phyloP scores from a whole-genome alignment of 2,329 filamentous ascomycete genomes.

The Fusarium buxicola region DNA sequence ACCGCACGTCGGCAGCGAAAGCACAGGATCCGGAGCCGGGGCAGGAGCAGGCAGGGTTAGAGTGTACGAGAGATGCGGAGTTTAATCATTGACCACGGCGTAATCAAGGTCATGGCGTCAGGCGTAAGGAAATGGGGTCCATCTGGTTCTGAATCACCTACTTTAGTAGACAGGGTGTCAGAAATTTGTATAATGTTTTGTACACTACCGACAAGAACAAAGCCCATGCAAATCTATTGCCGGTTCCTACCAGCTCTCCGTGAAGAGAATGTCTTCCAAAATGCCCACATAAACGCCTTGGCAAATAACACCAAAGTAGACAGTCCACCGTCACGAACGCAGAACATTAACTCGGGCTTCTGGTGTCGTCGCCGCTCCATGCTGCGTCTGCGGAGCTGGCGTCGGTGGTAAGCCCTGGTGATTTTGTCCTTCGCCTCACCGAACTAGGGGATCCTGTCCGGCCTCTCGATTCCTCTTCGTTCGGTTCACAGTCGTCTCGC shows the following conservation, averaged over 20 bases:
- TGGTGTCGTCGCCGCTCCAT: slow-evolving; percentile 37
- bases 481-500: background rate
- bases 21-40: slow-evolving; percentile 13
- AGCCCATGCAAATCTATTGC: slow-evolving; percentile 43
- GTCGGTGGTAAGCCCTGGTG: slow-evolving; percentile 45
- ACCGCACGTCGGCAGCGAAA: slow-evolving; percentile 17
- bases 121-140: slow-evolving; percentile 39
- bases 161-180: slow-evolving; percentile 37
- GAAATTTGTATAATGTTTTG: slow-evolving; percentile 42
- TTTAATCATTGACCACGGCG: slow-evolving; percentile 40
- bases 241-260: slow-evolving; percentile 19
- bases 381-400: slow-evolving; percentile 45
- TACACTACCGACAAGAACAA: slow-evolving; percentile 39
- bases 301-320: slow-evolving; percentile 22
- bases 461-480: slow-evolving; percentile 35
- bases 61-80: slow-evolving; percentile 45
- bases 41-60: slow-evolving; percentile 12
- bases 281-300: slow-evolving; percentile 39
- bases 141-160: slow-evolving; percentile 29
- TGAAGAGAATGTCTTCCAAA: slow-evolving; percentile 38
- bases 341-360: slow-evolving; percentile 11
- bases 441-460: slow-evolving; percentile 31
- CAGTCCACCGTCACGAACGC: background rate
- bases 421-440: slow-evolving; percentile 31
- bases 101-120: slow-evolving; percentile 43